Evolutionary conservation across 192 early-diverging fungal species (phyloP).

Genomic region (Entomortierella parvispora): DNA sequence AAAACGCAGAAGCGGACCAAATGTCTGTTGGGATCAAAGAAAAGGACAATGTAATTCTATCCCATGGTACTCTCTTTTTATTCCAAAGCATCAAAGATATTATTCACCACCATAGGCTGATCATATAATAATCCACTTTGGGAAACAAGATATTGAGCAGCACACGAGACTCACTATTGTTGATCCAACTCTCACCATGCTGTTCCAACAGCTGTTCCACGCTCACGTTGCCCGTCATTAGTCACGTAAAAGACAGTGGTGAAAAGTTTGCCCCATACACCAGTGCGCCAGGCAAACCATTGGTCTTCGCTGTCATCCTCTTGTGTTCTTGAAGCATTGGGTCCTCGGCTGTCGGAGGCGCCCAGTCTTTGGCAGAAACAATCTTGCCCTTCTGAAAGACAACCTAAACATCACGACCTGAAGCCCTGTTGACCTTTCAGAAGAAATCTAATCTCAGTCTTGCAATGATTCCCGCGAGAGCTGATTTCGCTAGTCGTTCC

Average conservation of each 20-base stretch:
- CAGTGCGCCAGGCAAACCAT: neutral
- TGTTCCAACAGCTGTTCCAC: constrained; percentile 14
- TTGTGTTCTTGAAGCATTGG: neutral
- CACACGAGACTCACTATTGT: constrained; percentile 1
- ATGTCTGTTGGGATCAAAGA: too few relatives aligned
- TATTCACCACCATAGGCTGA: constrained; percentile 12
- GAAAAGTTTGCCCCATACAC: constrained; percentile 8
- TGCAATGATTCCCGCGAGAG: neutral
- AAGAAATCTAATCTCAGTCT: constrained; percentile 18
- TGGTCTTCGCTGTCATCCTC: neutral
- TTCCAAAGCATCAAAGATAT: neutral
- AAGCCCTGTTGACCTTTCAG: constrained; percentile 6
- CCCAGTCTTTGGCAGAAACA: constrained; percentile 6
- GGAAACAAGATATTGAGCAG: constrained; percentile 17
- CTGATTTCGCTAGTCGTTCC: constrained; percentile 14
- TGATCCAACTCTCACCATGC: constrained; percentile 11
- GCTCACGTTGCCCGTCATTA: constrained; percentile 4
- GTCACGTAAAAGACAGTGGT: constrained; percentile 19
- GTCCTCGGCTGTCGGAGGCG: neutral
- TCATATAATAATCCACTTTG: constrained; percentile 7
- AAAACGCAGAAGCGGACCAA: too few relatives aligned
- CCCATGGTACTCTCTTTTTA: too few relatives aligned
- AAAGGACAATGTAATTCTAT: too few relatives aligned
- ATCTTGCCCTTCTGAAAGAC: constrained; percentile 10
- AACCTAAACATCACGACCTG: constrained; percentile 13